A percentile compares a stretch with the other conserved stretches of the same genome.
Conservation (phyloP, 352 stramenopile genomes). For the Globisporangium spinosum region DNA sequence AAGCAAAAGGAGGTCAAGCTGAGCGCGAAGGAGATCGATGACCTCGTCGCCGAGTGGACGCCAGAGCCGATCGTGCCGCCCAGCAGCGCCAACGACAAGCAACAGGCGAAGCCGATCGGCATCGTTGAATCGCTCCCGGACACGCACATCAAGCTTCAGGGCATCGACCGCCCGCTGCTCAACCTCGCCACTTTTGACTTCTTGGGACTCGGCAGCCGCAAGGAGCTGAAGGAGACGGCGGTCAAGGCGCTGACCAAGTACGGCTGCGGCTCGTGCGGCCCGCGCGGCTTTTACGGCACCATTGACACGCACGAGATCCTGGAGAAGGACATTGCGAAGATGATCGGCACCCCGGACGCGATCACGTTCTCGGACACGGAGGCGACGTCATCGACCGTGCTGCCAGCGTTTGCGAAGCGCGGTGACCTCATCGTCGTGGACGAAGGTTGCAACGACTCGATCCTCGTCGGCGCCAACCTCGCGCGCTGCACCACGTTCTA, state of each 20-base stretch:
- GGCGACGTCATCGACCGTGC: slow-evolving; percentile 90
- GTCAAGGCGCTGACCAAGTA: slow-evolving; percentile 93
- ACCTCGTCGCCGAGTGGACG: slow-evolving; percentile 87
- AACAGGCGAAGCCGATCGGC: slow-evolving; percentile 44
- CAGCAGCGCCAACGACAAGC: neutral
- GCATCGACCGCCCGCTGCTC: slow-evolving; percentile 64
- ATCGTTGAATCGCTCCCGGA: slow-evolving; percentile 79
- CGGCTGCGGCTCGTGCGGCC: slow-evolving; percentile 96
- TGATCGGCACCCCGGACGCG: slow-evolving; percentile 91
- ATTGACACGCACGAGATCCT: slow-evolving; percentile 90
- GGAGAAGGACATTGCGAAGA: slow-evolving; percentile 90
- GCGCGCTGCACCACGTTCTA: slow-evolving; percentile 91
- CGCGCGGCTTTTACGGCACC: slow-evolving; percentile 98
- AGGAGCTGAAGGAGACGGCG: slow-evolving; percentile 88
- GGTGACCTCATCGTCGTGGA: slow-evolving; percentile 97
- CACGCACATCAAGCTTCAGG: slow-evolving; percentile 82
- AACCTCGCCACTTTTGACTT: slow-evolving; percentile 98
- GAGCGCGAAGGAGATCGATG: slow-evolving; percentile 86
- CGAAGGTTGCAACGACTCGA: slow-evolving; percentile 94
- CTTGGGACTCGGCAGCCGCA: slow-evolving; percentile 84
- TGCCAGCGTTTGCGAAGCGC: slow-evolving; percentile 97
- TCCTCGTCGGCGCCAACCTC: slow-evolving; percentile 92
- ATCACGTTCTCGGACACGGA: slow-evolving; percentile 98
- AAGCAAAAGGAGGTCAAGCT: slow-evolving; percentile 63
- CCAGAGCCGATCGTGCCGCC: slow-evolving; percentile 86